Conservation (phyloP, 2,329 filamentous ascomycete species). For the Exophiala phaeomuriformis region DNA sequence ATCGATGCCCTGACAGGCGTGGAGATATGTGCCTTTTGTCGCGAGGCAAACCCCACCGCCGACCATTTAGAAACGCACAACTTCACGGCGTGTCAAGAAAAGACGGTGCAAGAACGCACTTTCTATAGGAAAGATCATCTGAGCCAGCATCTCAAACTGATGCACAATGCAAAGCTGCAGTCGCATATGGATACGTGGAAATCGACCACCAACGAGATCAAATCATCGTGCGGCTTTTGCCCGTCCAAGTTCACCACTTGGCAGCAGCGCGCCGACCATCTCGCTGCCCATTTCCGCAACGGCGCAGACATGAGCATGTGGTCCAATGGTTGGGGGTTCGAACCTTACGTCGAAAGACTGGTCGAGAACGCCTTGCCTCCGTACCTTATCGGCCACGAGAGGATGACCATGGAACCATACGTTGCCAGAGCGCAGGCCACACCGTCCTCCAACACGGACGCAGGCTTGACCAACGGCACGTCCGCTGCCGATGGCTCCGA, state of each 20-base stretch:
- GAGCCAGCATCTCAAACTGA: conserved; percentile 49
- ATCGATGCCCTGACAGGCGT: conserved; percentile 28
- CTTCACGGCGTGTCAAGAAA: conserved; percentile 53
- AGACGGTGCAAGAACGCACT: conserved; percentile 51
- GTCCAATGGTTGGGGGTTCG: conserved; percentile 37
- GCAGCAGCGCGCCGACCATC: conserved; percentile 33
- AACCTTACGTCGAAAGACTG: conserved; percentile 29
- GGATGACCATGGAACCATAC: conserved; percentile 29
- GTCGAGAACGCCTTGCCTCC: conserved; percentile 35
- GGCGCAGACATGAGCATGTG: conserved; percentile 35
- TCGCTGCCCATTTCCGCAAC: conserved; percentile 36
- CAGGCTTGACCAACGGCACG: conserved; percentile 19
- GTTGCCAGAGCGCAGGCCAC: conserved; percentile 18
- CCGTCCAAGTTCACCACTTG: conserved; percentile 29
- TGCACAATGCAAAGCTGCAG: conserved; percentile 47
- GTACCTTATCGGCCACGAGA: conserved; percentile 34
- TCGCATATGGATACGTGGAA: conserved; percentile 50
- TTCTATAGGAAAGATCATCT: conserved; percentile 55
- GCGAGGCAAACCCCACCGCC: conserved; percentile 45
- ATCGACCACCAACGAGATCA: conserved; percentile 44
- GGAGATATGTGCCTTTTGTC: conserved; percentile 53
- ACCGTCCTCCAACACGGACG: conserved; percentile 16
- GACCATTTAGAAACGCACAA: conserved; percentile 56
- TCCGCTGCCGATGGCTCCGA: conserved; percentile 16
- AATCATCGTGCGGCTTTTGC: conserved; percentile 36